Conservation (phyloP, 345 rosid genomes). For the Lagerstroemia speciosa region DNA sequence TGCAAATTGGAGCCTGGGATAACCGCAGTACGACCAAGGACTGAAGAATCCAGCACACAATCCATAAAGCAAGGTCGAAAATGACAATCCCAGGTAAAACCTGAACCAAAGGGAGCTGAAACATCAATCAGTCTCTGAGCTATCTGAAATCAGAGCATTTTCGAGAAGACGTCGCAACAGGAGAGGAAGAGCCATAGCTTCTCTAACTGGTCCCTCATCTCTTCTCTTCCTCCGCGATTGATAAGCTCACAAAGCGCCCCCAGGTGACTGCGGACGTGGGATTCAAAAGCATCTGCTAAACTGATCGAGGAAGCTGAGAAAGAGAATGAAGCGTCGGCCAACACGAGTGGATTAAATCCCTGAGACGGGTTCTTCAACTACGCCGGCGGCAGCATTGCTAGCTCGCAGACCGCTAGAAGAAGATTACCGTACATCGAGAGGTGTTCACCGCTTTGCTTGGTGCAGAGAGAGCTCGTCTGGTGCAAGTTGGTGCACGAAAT, state of each 20-base stretch:
- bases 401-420: too few relatives aligned
- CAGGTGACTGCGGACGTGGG: background rate
- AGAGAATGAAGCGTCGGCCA: background rate
- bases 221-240: background rate
- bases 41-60: conserved; percentile 34
- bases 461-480: too few relatives aligned
- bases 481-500: too few relatives aligned
- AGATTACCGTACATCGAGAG: too few relatives aligned
- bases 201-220: background rate
- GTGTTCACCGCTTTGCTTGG: too few relatives aligned
- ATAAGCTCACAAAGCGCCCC: background rate
- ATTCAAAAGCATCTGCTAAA: background rate
- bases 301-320: background rate
- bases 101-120: background rate
- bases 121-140: background rate
- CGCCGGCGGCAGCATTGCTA: too few relatives aligned
- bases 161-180: background rate
- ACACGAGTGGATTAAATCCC: background rate
- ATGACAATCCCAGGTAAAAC: background rate
- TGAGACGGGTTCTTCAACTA: too few relatives aligned
- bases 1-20: conserved; percentile 19
- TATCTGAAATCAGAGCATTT: background rate
- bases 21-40: conserved; percentile 33
- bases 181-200: background rate
- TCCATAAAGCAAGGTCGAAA: conserved; percentile 3